Conservation (phyloP, 2,329 filamentous ascomycete species). For the Sarocladiaceae sp. region DNA sequence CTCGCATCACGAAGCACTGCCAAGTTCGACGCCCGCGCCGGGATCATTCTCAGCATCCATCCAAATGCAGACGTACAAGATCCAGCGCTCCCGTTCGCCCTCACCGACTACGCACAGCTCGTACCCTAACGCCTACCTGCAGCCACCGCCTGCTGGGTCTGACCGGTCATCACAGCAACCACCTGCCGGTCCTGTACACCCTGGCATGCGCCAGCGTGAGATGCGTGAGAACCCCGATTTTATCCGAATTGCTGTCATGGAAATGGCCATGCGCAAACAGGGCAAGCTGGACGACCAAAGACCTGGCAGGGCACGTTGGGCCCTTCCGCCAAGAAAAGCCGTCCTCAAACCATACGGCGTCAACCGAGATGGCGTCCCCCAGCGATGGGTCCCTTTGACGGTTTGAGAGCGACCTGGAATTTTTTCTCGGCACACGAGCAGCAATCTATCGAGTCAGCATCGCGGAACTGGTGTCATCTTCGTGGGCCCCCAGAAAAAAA, state of each 20-base stretch:
- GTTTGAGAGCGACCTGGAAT: not conserved
- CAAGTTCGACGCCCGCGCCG: constrained; percentile 20
- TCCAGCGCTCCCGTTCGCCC: constrained; percentile 40
- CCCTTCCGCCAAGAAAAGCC: constrained; percentile 58
- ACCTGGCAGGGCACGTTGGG: constrained; percentile 62
- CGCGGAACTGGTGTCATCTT: not conserved
- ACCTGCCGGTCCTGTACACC: constrained; percentile 23
- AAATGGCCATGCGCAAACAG: constrained; percentile 62
- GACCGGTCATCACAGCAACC: constrained; percentile 25
- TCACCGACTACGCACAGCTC: constrained; percentile 24
- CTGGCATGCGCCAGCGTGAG: constrained; percentile 54
- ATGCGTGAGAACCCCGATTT: constrained; percentile 66
- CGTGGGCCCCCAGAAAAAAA: not conserved
- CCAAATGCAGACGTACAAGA: constrained; percentile 66
- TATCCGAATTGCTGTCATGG: constrained; percentile 64
- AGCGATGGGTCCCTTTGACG: constrained; percentile 45
- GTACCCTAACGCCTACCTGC: constrained; percentile 21
- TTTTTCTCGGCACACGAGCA: not conserved
- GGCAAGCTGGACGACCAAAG: constrained; percentile 61
- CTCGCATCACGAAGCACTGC: constrained; percentile 23
- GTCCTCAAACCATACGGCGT: constrained; percentile 49
- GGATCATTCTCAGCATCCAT: constrained; percentile 58
- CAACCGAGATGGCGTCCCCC: constrained; percentile 51
- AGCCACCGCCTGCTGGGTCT: constrained; percentile 15
- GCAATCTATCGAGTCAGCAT: not conserved